Base-by-base conservation (phyloP, 1,284 basidiomycete genomes). In the Apiotrichum gracile region DNA sequence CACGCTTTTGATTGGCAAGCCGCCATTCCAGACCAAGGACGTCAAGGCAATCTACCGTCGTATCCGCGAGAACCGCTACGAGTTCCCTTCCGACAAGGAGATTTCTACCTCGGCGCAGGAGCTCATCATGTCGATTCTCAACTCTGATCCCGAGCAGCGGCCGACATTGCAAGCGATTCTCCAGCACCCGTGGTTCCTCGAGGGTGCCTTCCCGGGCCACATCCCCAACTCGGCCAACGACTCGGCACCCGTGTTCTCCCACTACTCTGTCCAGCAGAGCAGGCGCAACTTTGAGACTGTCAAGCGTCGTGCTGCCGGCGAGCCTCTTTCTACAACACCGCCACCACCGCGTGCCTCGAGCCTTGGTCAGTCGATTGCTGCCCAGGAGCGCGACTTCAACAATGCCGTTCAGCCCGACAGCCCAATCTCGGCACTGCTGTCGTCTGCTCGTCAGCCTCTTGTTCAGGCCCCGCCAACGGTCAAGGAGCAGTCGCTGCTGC, bases 11-110 rank as follows among this genome's bases (percentile, higher is more conserved):
- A 82, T 97, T 26, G 96, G 94, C 29, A 85, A 87, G 40, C 94
- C 96, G 1, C 94, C 94, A 0, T 98, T 98, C 80, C 93, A 97
- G 73, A 97, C 92, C 10, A 92, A 93, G 72, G 91, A 97, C 49
- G 92, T 97, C 65, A 93, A 96, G 75, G 85, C 84, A 10, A 96
- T 96, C 57, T 93, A 96, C 76, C 86, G 89, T 85, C 87, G 91
- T 52, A 98, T 98, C 72, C 86, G 88, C 27, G 87, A 91, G 70
- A 96, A 96, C 68, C 83, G 89, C 62, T 98, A 97, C 72, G 87
- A 89, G 64, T 97, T 97, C 72, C 94, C 94, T 0, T 63, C 81
- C 1, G 86, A 91, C 53, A 83, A 86, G 42, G 75, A 78, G 7
- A 82, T 94, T 48, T 90, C 89, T 0, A 64, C 74, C 10, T 83